Percentiles rank a stretch among this genome's conserved stretches.
Conservation (phyloP, 1,139 yeast genomes). For the Geotrichum klebahnii region DNA sequence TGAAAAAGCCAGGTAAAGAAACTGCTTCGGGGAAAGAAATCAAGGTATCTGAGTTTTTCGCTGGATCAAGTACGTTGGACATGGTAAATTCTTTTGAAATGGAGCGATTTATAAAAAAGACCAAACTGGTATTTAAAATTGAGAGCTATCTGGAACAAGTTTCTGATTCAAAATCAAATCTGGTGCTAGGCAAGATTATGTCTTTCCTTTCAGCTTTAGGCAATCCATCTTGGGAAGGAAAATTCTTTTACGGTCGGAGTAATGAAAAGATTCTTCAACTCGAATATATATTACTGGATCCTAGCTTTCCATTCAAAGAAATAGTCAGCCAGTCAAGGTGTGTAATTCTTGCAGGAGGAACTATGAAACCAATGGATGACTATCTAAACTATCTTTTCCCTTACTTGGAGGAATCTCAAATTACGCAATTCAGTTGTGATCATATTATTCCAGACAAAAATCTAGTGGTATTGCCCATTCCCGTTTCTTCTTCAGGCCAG, state of each 20-base stretch:
- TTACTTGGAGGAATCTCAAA: constrained; percentile 41
- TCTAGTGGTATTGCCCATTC: constrained; percentile 56
- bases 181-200: constrained; percentile 62
- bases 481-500: constrained; percentile 29
- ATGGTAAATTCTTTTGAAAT: constrained; percentile 65
- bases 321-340: constrained; percentile 64
- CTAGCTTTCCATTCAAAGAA: constrained; percentile 64
- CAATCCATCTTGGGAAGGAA: constrained; percentile 79
- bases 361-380: constrained; percentile 87
- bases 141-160: constrained; percentile 59
- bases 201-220: constrained; percentile 62
- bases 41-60: constrained; percentile 51
- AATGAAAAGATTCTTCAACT: constrained; percentile 41
- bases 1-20: constrained; percentile 31
- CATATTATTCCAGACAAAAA: constrained; percentile 77
- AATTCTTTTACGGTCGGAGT: constrained; percentile 59
- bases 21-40: constrained; percentile 54
- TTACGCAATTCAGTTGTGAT: constrained; percentile 66
- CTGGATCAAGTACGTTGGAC: constrained; percentile 56
- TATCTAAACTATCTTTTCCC: constrained; percentile 67
- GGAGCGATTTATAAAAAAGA: constrained; percentile 56
- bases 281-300: constrained; percentile 75
- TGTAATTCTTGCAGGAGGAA: constrained; percentile 87
- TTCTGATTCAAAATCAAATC: constrained; percentile 40
- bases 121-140: constrained; percentile 80